phyloP scores from a whole-genome alignment of 257 asterid genomes.

The Scutellaria minor region DNA sequence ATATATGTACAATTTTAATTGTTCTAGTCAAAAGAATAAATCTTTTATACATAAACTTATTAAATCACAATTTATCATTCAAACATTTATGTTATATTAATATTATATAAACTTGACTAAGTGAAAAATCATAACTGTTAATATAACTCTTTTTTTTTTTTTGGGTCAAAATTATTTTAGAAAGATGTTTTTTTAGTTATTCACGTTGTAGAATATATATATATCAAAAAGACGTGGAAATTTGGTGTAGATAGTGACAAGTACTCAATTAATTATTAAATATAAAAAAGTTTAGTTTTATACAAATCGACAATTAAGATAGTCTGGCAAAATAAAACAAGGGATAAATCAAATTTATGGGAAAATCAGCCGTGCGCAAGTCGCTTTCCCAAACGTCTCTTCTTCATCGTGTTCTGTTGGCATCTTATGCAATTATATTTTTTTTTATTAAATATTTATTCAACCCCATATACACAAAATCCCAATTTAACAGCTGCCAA shows the following conservation, averaged over 20 bases:
- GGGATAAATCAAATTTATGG: not conserved
- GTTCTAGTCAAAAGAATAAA: no score
- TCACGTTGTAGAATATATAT: no score
- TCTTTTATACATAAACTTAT: no score
- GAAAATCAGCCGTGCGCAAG: slow-evolving; percentile 39
- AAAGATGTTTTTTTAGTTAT: no score
- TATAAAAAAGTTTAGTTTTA: not conserved
- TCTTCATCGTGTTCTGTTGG: slow-evolving; percentile 34
- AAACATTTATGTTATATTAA: no score
- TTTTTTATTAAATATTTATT: not conserved
- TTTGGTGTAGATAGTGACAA: slow-evolving; percentile 1
- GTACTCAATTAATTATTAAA: not conserved
- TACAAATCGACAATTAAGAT: not conserved
- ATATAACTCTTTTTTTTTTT: no score
- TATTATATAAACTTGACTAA: no score
- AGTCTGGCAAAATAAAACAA: slow-evolving; percentile 13
- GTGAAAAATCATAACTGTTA: no score
- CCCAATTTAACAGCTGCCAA: slow-evolving; percentile 33
- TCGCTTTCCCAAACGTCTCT: slow-evolving; percentile 31
- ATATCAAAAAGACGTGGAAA: not conserved
- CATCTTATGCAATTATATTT: slow-evolving; percentile 18
- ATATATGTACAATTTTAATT: no score
- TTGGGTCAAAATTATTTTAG: no score
- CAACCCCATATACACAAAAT: not conserved
- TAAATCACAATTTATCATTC: no score